phyloP scores from a whole-genome alignment of 2,329 filamentous ascomycete genomes.

The Coniella lustricola region DNA sequence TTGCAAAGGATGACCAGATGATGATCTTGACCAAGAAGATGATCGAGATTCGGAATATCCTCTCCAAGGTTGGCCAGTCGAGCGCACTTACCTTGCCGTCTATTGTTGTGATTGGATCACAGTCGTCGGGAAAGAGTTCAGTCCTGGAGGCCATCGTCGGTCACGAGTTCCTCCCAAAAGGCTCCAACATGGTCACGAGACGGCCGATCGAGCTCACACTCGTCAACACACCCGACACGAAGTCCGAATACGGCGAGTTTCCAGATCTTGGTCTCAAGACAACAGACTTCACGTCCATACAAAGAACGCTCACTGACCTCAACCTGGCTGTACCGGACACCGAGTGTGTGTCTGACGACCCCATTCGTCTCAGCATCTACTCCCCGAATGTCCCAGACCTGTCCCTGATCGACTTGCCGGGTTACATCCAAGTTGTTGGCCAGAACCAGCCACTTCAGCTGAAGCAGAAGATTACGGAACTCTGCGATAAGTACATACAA shows the following conservation, averaged over 20 bases:
- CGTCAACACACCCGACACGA: constrained; percentile 84
- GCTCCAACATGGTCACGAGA: constrained; percentile 97
- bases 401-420: constrained; percentile 90
- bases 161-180: constrained; percentile 95
- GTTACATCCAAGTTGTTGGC: constrained; percentile 93
- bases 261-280: constrained; percentile 83
- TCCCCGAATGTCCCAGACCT: constrained; percentile 93
- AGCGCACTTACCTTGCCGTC: constrained; percentile 83
- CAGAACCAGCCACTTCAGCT: constrained; percentile 84
- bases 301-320: constrained; percentile 87
- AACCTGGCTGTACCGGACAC: constrained; percentile 86
- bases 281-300: constrained; percentile 85
- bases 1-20: constrained; percentile 92
- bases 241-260: constrained; percentile 91
- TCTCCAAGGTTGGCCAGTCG: constrained; percentile 88
- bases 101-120: constrained; percentile 98
- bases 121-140: constrained; percentile 97
- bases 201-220: constrained; percentile 93
- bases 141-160: constrained; percentile 95
- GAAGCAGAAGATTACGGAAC: constrained; percentile 90
- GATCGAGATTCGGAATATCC: constrained; percentile 93
- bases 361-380: constrained; percentile 91
- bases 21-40: constrained; percentile 99
- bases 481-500: constrained; percentile 98
- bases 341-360: constrained; percentile 92